These are phyloP conservation scores for Hypoxylon rubiginosum DNA, from an alignment of 2,329 filamentous ascomycete genomes.

Conservation along the genomic window DNA sequence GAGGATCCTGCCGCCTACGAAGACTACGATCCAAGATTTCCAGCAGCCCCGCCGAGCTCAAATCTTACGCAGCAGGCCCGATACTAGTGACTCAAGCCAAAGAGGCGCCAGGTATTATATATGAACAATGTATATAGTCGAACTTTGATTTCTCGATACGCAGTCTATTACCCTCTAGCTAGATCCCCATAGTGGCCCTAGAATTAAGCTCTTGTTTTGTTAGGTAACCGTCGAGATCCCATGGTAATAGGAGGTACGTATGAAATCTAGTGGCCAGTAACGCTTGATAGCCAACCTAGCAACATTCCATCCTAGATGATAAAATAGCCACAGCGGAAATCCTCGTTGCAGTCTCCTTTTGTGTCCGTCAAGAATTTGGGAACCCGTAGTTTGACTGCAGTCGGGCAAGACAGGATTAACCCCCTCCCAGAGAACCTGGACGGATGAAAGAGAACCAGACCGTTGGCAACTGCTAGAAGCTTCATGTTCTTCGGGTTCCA, in stretches of 20 bases:
- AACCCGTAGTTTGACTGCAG: not conserved
- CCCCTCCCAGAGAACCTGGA: not conserved
- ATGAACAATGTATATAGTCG: not conserved
- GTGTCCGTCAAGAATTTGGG: not conserved
- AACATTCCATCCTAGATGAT: no score
- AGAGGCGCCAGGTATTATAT: not conserved
- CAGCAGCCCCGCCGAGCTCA: conserved; percentile 48
- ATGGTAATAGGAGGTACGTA: not conserved
- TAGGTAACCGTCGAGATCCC: no score
- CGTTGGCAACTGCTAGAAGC: not conserved
- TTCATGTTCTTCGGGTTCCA: conserved; percentile 6
- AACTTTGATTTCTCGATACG: no score
- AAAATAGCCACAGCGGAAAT: no score
- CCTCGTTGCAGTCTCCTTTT: not conserved
- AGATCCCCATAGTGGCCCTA: no score
- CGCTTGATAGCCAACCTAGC: not conserved
- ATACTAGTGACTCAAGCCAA: conserved; percentile 12
- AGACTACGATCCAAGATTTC: conserved; percentile 61
- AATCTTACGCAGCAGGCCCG: conserved; percentile 19
- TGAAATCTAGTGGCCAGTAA: not conserved
- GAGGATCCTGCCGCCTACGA: conserved; percentile 51
- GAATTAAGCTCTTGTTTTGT: no score
- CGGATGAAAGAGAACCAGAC: conserved; percentile 2
- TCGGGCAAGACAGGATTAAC: not conserved
- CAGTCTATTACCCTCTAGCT: no score